Conservation (phyloP, 306 rosid genomes). For the Fagus sylvatica region DNA sequence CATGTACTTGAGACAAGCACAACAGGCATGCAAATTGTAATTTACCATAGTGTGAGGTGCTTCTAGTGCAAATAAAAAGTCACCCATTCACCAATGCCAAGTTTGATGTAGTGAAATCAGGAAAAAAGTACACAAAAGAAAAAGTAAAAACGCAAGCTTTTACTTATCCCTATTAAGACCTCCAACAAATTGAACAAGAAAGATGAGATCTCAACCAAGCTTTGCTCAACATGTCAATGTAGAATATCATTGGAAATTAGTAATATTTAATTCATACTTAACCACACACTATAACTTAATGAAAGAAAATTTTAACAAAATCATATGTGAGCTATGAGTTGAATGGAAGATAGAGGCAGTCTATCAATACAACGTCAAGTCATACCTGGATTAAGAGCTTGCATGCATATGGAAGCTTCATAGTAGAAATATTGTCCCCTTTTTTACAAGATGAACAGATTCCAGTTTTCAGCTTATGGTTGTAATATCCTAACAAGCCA, state of each 20-base stretch:
- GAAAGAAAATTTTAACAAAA: background rate
- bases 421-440: slow-evolving; percentile 73
- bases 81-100: no score
- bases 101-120: background rate
- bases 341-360: no score
- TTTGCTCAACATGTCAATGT: background rate
- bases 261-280: no score
- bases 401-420: slow-evolving; percentile 97
- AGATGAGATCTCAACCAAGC: background rate
- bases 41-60: no score
- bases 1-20: no score
- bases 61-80: no score
- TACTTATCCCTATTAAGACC: background rate
- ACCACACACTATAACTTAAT: background rate
- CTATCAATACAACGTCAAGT: background rate
- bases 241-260: background rate
- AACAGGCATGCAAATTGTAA: no score
- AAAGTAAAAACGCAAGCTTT: background rate
- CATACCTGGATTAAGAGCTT: slow-evolving; percentile 89
- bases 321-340: background rate
- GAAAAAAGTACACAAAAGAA: background rate
- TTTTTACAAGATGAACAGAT: slow-evolving; percentile 85
- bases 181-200: background rate
- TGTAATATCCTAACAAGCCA: slow-evolving; percentile 89
- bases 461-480: slow-evolving; percentile 73